Conservation (phyloP, 2,329 filamentous ascomycete genomes). For the Fusarium beomiforme region DNA sequence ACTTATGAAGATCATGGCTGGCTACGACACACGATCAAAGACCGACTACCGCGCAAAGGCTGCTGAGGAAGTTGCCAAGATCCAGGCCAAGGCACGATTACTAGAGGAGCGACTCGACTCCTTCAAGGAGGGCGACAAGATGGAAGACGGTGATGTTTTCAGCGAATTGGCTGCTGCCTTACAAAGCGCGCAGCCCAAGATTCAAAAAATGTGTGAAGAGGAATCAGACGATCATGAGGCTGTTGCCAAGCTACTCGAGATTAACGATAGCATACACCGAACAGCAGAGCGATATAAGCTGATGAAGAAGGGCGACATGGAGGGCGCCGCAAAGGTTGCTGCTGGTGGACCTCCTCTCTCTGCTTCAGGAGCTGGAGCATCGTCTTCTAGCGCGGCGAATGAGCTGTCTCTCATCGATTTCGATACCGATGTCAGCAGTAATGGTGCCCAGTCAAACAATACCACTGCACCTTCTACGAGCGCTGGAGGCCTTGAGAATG, state of each 20-base stretch:
- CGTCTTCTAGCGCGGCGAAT: constrained; percentile 56
- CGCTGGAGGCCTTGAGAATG: constrained; percentile 81
- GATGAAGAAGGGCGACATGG: constrained; percentile 93
- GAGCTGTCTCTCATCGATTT: constrained; percentile 96
- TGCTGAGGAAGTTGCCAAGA: constrained; percentile 91
- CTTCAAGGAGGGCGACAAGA: constrained; percentile 82
- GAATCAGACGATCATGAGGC: constrained; percentile 97
- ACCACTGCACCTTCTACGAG: constrained; percentile 50
- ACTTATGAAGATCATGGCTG: constrained; percentile 99
- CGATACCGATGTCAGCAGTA: constrained; percentile 67
- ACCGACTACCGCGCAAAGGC: constrained; percentile 98
- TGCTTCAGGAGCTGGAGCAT: constrained; percentile 71
- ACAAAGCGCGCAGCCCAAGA: constrained; percentile 95
- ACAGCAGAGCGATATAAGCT: constrained; percentile 96
- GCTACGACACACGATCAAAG: constrained; percentile 93
- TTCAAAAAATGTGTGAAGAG: constrained; percentile 99
- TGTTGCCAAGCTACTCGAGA: constrained; percentile 93
- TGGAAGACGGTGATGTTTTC: constrained; percentile 74
- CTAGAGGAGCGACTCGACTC: constrained; percentile 92
- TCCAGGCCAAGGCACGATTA: constrained; percentile 93
- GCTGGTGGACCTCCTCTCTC: constrained; percentile 70
- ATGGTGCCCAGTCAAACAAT: constrained; percentile 49
- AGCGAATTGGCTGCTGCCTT: constrained; percentile 90
- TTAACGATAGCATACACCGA: constrained; percentile 98
- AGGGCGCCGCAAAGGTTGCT: constrained; percentile 83